These are phyloP conservation scores for Penicillium sp. DNA, from an alignment of 2,329 filamentous ascomycete genomes.

Conservation along the genomic window DNA sequence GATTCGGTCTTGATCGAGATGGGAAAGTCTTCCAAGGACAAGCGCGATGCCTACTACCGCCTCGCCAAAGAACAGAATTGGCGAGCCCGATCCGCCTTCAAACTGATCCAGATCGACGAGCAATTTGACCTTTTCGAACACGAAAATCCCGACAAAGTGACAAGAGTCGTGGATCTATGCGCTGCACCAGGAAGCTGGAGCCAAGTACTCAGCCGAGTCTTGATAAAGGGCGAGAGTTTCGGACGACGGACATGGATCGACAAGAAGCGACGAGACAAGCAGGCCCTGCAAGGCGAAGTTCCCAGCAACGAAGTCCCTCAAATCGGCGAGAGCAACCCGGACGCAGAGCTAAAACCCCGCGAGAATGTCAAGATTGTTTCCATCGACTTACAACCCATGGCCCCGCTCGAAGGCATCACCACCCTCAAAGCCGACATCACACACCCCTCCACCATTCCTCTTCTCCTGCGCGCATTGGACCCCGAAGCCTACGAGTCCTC, in stretches of 20 bases:
- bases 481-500: conserved; percentile 54
- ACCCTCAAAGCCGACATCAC: conserved; percentile 95
- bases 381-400: conserved; percentile 94
- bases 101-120: conserved; percentile 90
- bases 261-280: conserved; percentile 60
- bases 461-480: conserved; percentile 79
- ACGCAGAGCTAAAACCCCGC: conserved; percentile 46
- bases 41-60: conserved; percentile 95
- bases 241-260: conserved; percentile 83
- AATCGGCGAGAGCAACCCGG: conserved; percentile 19
- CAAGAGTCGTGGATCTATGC: conserved; percentile 89
- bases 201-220: conserved; percentile 84
- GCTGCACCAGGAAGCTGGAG: conserved; percentile 96
- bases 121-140: conserved; percentile 88
- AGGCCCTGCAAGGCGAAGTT: conserved; percentile 21
- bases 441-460: conserved; percentile 87
- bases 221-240: conserved; percentile 91
- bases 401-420: conserved; percentile 83
- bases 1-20: conserved; percentile 44
- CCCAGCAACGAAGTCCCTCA: conserved; percentile 19
- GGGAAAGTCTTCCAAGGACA: conserved; percentile 98
- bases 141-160: conserved; percentile 61
- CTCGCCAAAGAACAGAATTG: conserved; percentile 98
- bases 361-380: conserved; percentile 87
- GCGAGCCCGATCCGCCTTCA: conserved; percentile 94